Base-by-base conservation (phyloP, 1,139 yeast species). In the Hemisphaericaspora xylofermentans region DNA sequence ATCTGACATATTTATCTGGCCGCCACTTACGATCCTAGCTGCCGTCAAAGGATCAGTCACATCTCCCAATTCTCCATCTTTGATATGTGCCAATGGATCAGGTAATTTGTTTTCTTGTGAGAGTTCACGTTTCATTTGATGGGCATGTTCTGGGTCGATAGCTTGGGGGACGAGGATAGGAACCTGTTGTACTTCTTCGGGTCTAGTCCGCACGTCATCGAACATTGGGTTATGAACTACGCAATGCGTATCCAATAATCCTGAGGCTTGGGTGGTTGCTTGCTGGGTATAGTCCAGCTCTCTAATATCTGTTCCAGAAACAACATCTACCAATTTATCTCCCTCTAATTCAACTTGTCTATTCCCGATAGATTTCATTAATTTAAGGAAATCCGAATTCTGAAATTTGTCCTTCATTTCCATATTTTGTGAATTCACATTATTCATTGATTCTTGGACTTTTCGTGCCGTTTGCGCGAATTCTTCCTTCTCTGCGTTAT, bases 61-160 rank as follows among this genome's bases (percentile, higher is more conserved):
- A 29, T 57, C 64, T 1, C 48, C 53, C 12, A 72, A 52, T 16
- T 56, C 63, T 1, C 76, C 76, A 39, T 70, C 74, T 37, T 55
- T 56, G n/a, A 72, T 59, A 46, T 72, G 78, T 2, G 76, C 74
- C 41, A 72, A 56, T 0, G 78, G 78, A 45, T 72, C 78, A 2
- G 77, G 76, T 19, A 71, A 57, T 37, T 54, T 67, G 45, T 58
- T 59, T 26, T 50, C 53, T 10, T 49, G 51, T 27, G 45, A 45
- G 8, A 35, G 35, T 27, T 36, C 41, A 33, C 31, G 36, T 22
- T 33, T 33, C 8, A 17, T 33, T 19, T 16, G 39, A 29, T 31
- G 33, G 4, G 29, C 28, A 32, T 28, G 28, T 12, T 33, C 33
- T 3, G 33, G 22, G 12, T 17, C n/a, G 10, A 12, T 12, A 7